phyloP scores from a whole-genome alignment of 1,284 basidiomycete genomes.

The Naganishia sp. region DNA sequence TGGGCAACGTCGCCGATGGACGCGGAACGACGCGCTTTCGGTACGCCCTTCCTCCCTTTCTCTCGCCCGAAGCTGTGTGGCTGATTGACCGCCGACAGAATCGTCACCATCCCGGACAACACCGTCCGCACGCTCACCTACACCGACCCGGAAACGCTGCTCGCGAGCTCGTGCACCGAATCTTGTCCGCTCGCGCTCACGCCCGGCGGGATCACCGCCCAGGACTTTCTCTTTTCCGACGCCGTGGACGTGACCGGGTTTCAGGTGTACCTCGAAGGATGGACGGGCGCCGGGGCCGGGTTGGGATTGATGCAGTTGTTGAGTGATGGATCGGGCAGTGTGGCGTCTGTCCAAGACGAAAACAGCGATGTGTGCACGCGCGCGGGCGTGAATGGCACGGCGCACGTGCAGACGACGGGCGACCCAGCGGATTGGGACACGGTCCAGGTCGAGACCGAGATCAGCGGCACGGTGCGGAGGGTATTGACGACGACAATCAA shows the following conservation, averaged over 20 bases:
- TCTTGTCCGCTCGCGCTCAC: slow-evolving; percentile 74
- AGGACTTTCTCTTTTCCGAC: slow-evolving; percentile 70
- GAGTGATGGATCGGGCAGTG: slow-evolving; percentile 65
- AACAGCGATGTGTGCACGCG: slow-evolving; percentile 75
- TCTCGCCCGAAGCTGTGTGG: neutral
- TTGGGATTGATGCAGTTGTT: slow-evolving; percentile 86
- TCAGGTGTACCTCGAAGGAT: slow-evolving; percentile 75
- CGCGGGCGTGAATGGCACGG: slow-evolving; percentile 57
- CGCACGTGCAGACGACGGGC: slow-evolving; percentile 68
- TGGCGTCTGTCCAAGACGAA: slow-evolving; percentile 54
- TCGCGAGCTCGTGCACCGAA: slow-evolving; percentile 69
- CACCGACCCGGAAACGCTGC: slow-evolving; percentile 70
- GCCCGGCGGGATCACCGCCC: slow-evolving; percentile 58
- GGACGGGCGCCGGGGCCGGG: slow-evolving; percentile 75
- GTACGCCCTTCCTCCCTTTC: slow-evolving; percentile 53
- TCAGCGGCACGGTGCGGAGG: slow-evolving; percentile 74
- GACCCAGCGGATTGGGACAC: slow-evolving; percentile 68
- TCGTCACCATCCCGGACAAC: slow-evolving; percentile 86
- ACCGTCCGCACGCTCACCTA: slow-evolving; percentile 72
- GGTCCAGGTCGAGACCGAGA: slow-evolving; percentile 65
- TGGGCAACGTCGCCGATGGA: slow-evolving; percentile 82
- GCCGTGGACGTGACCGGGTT: slow-evolving; percentile 64
- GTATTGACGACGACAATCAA: slow-evolving; percentile 71
- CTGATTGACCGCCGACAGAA: slow-evolving; percentile 56
- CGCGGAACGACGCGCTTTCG: slow-evolving; percentile 82